These are phyloP conservation scores for Pyrenochaeta sp. DNA, from an alignment of 2,329 filamentous ascomycete genomes.

Conservation along the genomic window DNA sequence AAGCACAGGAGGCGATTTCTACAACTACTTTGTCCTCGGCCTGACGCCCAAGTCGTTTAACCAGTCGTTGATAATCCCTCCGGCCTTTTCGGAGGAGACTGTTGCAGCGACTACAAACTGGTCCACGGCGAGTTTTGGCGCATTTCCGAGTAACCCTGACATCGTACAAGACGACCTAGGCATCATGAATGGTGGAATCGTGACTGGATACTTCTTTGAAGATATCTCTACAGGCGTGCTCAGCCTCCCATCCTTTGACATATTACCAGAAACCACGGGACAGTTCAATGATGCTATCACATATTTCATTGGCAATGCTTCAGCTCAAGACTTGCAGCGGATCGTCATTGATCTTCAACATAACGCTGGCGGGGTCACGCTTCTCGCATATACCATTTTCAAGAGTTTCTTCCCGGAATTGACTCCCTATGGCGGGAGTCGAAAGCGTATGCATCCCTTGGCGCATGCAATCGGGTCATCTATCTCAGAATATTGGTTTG, in stretches of 20 bases:
- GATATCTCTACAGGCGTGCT: constrained; percentile 51
- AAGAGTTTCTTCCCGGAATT: constrained; percentile 57
- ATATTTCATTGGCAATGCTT: constrained; percentile 55
- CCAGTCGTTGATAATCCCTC: neutral
- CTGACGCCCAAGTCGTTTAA: constrained; percentile 21
- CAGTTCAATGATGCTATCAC: constrained; percentile 33
- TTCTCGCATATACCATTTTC: constrained; percentile 50
- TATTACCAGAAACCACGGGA: neutral
- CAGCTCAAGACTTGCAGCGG: constrained; percentile 56
- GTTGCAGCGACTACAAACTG: constrained; percentile 14
- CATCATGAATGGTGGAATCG: constrained; percentile 19
- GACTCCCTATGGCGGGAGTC: constrained; percentile 51
- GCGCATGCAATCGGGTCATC: constrained; percentile 23
- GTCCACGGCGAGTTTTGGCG: constrained; percentile 21
- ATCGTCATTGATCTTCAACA: constrained; percentile 67
- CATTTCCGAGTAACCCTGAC: constrained; percentile 30
- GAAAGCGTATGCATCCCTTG: constrained; percentile 52
- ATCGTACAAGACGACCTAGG: constrained; percentile 27
- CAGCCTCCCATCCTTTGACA: constrained; percentile 49
- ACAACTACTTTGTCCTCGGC: constrained; percentile 54
- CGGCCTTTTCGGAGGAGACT: neutral
- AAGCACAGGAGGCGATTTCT: constrained; percentile 53
- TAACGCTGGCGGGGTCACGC: constrained; percentile 62
- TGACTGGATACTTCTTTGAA: constrained; percentile 54
- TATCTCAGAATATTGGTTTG: constrained; percentile 9